Percentiles rank a stretch among this genome's conserved stretches.
These are phyloP conservation scores for Leishmania guyanensis DNA, from an alignment of 208 protist genomes.

Conservation along the genomic window DNA sequence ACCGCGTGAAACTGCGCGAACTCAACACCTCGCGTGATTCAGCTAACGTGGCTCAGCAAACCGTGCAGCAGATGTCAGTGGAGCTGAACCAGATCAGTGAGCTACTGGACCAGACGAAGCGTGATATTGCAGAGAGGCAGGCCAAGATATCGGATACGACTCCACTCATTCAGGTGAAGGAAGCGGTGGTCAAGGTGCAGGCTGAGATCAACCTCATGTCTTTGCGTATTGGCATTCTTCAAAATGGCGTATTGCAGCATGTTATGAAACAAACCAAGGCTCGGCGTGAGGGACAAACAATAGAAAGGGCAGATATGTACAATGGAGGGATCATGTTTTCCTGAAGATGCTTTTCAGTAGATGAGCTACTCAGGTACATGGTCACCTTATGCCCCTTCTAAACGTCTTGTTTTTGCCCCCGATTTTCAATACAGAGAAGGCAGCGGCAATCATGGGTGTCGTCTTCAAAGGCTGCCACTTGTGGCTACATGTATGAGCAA, in stretches of 20 bases:
- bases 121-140: constrained; percentile 85
- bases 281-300: constrained; percentile 44
- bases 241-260: constrained; percentile 89
- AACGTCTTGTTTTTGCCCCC: background rate
- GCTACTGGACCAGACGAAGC: constrained; percentile 83
- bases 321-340: constrained; percentile 31
- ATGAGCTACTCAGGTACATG: background rate
- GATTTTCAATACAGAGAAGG: background rate
- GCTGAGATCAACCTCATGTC: constrained; percentile 91
- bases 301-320: constrained; percentile 24
- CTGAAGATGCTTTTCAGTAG: background rate
- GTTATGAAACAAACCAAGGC: constrained; percentile 82
- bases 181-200: constrained; percentile 83
- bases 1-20: constrained; percentile 87
- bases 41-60: constrained; percentile 79
- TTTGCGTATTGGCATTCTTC: constrained; percentile 86
- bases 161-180: constrained; percentile 90
- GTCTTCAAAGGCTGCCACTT: background rate
- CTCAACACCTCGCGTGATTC: constrained; percentile 79
- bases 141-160: constrained; percentile 89
- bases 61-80: constrained; percentile 85
- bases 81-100: constrained; percentile 91
- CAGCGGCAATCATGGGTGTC: constrained; percentile 12
- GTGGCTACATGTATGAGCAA: background rate
- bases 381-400: background rate